Evolutionary conservation across 306 rosid species (phyloP).

Genomic region (Begonia peltatifolia): DNA sequence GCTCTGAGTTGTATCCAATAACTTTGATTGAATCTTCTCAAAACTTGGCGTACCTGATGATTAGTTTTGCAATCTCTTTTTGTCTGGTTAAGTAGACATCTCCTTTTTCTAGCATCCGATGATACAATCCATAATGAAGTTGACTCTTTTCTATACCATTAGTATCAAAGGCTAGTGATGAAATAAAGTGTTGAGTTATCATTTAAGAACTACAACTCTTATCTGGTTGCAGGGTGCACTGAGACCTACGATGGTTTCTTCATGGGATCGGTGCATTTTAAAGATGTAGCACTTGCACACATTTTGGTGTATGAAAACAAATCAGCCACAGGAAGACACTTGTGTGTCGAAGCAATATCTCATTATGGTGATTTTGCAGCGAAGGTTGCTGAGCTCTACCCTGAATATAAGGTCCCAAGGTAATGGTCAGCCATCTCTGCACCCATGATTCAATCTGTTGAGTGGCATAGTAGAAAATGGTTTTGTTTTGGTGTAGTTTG

Average conservation of each 20-base stretch:
- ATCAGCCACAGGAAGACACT: slow-evolving; percentile 64
- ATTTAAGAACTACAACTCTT: not conserved
- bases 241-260: slow-evolving; percentile 55
- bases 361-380: slow-evolving; percentile 79
- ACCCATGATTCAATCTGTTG: too few species aligned
- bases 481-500: slow-evolving; percentile 22
- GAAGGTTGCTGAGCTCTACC: slow-evolving; percentile 71
- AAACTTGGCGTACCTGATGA: too few species aligned
- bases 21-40: too few species aligned
- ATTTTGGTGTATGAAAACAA: slow-evolving; percentile 74
- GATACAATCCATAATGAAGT: too few species aligned
- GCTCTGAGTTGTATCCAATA: too few species aligned
- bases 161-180: too few species aligned
- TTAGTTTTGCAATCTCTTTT: too few species aligned
- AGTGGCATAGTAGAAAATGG: not conserved
- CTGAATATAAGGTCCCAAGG: slow-evolving; percentile 56
- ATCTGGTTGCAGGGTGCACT: slow-evolving; percentile 36
- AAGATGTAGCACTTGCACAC: slow-evolving; percentile 87
- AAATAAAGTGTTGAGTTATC: too few species aligned
- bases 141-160: too few species aligned
- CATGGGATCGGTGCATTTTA: slow-evolving; percentile 72
- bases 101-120: too few species aligned
- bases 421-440: slow-evolving; percentile 14
- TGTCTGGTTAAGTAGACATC: too few species aligned
- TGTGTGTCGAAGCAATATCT: slow-evolving; percentile 65